Percentiles rank a stretch among this genome's conserved stretches.
phyloP scores from a whole-genome alignment of 139 green algal genomes.

The Asterochloris erici region DNA sequence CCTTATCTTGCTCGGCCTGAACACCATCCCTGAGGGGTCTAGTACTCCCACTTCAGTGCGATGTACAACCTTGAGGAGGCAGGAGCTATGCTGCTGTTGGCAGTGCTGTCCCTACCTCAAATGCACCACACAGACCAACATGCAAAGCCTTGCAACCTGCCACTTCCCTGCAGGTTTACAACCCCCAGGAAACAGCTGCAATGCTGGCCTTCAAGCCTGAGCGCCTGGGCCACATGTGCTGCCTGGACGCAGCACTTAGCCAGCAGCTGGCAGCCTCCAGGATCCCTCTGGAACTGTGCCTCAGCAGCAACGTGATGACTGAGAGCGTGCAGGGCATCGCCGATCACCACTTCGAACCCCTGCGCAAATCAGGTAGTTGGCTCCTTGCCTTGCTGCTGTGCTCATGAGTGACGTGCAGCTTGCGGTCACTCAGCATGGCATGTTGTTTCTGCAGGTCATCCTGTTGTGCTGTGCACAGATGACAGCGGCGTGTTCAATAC shows the following conservation, averaged over 20 bases:
- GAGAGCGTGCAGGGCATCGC: constrained; percentile 49
- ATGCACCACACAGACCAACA: too few species aligned
- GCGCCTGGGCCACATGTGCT: constrained; percentile 80
- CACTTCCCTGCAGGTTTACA: constrained; percentile 34
- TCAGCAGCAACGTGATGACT: constrained; percentile 55
- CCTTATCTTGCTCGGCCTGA: too few species aligned
- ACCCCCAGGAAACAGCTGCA: constrained; percentile 45
- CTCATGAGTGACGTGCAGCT: not conserved
- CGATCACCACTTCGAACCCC: constrained; percentile 67
- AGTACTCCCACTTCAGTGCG: too few species aligned
- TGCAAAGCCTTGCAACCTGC: not conserved
- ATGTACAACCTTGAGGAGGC: too few species aligned
- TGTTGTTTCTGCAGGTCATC: constrained; percentile 46
- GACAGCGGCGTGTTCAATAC: constrained; percentile 75
- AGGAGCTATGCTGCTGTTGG: too few species aligned
- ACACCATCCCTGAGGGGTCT: too few species aligned
- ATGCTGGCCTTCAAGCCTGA: constrained; percentile 69
- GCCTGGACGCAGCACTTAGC: constrained; percentile 52
- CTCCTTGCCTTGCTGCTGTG: not conserved
- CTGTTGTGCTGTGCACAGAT: constrained; percentile 79
- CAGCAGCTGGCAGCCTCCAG: constrained; percentile 25
- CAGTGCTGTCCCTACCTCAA: too few species aligned
- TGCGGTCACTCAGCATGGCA: not conserved
- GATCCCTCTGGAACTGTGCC: constrained; percentile 80
- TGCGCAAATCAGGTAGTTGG: constrained; percentile 36